Percentiles rank a stretch among this genome's conserved stretches.
phyloP scores from a whole-genome alignment of 2,329 filamentous ascomycete genomes.

The Thermomyces lanuginosus region DNA sequence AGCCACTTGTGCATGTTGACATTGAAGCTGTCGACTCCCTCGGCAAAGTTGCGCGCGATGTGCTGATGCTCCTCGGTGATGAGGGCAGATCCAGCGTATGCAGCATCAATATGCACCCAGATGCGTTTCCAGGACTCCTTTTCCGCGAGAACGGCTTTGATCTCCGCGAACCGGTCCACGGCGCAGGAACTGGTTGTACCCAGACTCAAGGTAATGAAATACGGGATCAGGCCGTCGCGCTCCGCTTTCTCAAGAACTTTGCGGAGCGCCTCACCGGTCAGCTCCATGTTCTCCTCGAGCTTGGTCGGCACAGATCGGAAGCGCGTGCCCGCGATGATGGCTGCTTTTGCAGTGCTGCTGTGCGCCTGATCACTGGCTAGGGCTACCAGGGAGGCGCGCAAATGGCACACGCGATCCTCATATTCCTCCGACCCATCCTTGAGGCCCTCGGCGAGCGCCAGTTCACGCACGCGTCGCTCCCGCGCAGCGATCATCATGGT shows the following conservation, averaged over 20 bases:
- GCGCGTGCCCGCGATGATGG: slow-evolving; percentile 70
- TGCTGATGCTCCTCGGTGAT: slow-evolving; percentile 66
- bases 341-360: slow-evolving; percentile 72
- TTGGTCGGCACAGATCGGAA: slow-evolving; percentile 53
- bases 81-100: slow-evolving; percentile 76
- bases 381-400: slow-evolving; percentile 59
- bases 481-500: slow-evolving; percentile 77
- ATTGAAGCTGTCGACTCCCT: slow-evolving; percentile 71
- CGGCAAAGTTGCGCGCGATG: slow-evolving; percentile 41
- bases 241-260: slow-evolving; percentile 48
- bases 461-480: slow-evolving; percentile 55
- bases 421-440: slow-evolving; percentile 36
- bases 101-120: slow-evolving; percentile 89
- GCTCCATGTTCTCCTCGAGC: slow-evolving; percentile 47
- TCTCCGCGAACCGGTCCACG: slow-evolving; percentile 61
- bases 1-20: slow-evolving; percentile 98
- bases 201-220: slow-evolving; percentile 68
- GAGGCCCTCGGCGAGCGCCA: slow-evolving; percentile 35
- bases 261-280: slow-evolving; percentile 50
- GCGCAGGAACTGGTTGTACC: slow-evolving; percentile 83
- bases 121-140: slow-evolving; percentile 39
- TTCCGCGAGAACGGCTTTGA: slow-evolving; percentile 39
- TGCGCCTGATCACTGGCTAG: slow-evolving; percentile 67
- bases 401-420: slow-evolving; percentile 52
- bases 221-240: slow-evolving; percentile 58